Conservation (phyloP, 345 rosid species). For the Ailanthus altissimus region DNA sequence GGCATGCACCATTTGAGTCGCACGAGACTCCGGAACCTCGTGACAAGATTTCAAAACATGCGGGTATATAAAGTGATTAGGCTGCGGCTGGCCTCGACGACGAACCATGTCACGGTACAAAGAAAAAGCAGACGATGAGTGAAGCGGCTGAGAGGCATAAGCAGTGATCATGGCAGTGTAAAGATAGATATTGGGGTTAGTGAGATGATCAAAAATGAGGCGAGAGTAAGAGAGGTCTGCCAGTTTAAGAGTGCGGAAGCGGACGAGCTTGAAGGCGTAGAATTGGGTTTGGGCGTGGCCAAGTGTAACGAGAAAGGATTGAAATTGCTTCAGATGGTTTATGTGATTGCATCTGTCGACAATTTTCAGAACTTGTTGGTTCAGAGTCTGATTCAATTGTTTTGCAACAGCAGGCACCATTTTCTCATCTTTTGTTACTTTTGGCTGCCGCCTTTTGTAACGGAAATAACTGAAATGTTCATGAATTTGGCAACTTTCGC, state of each 20-base stretch:
- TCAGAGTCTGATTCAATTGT: slow-evolving; percentile 22
- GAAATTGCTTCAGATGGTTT: slow-evolving; percentile 74
- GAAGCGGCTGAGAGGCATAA: slow-evolving; percentile 53
- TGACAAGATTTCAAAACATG: slow-evolving; percentile 62
- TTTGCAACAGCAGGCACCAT: background rate
- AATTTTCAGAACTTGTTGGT: slow-evolving; percentile 34
- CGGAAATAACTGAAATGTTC: background rate
- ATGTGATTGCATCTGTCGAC: slow-evolving; percentile 55
- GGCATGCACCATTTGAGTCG: slow-evolving; percentile 55
- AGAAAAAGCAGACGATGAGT: slow-evolving; percentile 40
- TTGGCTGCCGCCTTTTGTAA: background rate
- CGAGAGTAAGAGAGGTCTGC: slow-evolving; percentile 62
- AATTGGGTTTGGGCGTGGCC: slow-evolving; percentile 66
- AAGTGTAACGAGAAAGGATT: slow-evolving; percentile 50
- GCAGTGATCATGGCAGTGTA: slow-evolving; percentile 78
- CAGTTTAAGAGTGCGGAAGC: slow-evolving; percentile 64
- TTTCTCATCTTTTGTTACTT: background rate
- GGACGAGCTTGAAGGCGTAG: slow-evolving; percentile 74
- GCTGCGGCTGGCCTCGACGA: slow-evolving; percentile 44
- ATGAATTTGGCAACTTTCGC: no score
- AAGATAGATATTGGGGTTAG: slow-evolving; percentile 56
- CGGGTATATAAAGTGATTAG: slow-evolving; percentile 76
- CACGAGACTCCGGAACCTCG: slow-evolving; percentile 34
- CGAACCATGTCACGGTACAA: slow-evolving; percentile 63
- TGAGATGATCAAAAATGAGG: slow-evolving; percentile 52